These are phyloP conservation scores for Cladorrhinum sp. DNA, from an alignment of 2,329 filamentous ascomycete genomes.

Conservation along the genomic window DNA sequence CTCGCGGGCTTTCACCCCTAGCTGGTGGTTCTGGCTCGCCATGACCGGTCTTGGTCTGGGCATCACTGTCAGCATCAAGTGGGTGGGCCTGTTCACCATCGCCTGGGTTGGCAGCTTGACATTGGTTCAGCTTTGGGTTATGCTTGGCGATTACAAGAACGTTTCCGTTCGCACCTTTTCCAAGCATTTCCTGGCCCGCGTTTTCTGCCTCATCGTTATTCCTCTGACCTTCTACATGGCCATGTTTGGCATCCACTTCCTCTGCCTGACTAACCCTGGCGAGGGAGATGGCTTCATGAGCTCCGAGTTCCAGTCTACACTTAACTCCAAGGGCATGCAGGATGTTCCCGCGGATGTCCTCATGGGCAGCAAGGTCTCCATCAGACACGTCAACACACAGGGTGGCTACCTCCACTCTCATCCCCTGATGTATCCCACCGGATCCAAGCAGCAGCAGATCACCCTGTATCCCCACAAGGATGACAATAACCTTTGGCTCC, in stretches of 20 bases:
- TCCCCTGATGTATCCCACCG: slow-evolving; percentile 93
- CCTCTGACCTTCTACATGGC: slow-evolving; percentile 87
- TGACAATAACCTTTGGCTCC: slow-evolving; percentile 90
- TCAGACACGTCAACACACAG: slow-evolving; percentile 95
- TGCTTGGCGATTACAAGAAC: slow-evolving; percentile 83
- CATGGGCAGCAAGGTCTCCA: slow-evolving; percentile 78
- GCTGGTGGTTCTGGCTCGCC: slow-evolving; percentile 97
- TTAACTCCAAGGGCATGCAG: slow-evolving; percentile 96
- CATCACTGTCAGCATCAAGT: slow-evolving; percentile 93
- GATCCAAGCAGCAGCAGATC: slow-evolving; percentile 98
- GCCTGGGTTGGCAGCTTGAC: slow-evolving; percentile 95
- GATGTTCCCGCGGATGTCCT: slow-evolving; percentile 90
- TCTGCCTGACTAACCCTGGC: slow-evolving; percentile 88
- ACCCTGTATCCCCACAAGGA: slow-evolving; percentile 99
- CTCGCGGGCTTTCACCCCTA: slow-evolving; percentile 77
- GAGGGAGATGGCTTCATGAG: slow-evolving; percentile 99
- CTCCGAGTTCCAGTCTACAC: slow-evolving; percentile 94
- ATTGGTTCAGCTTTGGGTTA: slow-evolving; percentile 86
- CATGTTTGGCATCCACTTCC: slow-evolving; percentile 97
- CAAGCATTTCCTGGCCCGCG: slow-evolving; percentile 90
- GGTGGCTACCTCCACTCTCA: slow-evolving; percentile 98
- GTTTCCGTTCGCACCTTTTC: slow-evolving; percentile 82
- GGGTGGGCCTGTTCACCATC: slow-evolving; percentile 98
- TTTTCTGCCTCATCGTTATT: slow-evolving; percentile 88
- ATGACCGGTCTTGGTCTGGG: slow-evolving; percentile 85